phyloP scores from a whole-genome alignment of 176 grass and related monocot genomes.

The Aegilops longissima region DNA sequence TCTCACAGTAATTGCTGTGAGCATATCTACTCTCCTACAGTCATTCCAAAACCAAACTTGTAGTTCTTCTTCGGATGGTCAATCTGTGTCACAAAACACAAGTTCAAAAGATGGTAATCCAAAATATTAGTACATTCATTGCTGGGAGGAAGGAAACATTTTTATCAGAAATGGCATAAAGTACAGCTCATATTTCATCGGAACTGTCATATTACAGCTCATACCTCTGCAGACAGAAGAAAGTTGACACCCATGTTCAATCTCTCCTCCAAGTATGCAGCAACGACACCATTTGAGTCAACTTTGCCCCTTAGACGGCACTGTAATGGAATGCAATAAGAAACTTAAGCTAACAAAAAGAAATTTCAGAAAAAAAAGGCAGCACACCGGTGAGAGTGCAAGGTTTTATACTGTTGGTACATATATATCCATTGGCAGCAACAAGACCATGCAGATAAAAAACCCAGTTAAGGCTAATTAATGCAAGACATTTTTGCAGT shows the following conservation, averaged over 20 bases:
- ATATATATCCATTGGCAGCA: constrained; percentile 3
- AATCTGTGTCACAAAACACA: constrained; percentile 59
- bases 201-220: not conserved
- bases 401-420: not conserved
- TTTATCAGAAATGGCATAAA: not conserved
- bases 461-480: constrained; percentile 20
- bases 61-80: constrained; percentile 98
- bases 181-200: not conserved
- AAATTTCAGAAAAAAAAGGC: not conserved
- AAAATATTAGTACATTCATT: not conserved
- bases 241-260: constrained; percentile 99
- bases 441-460: not conserved
- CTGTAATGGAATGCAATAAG: constrained; percentile 47
- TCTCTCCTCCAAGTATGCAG: constrained; percentile 85
- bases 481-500: not conserved
- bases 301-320: constrained; percentile 93
- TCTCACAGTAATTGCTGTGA: constrained; percentile 11
- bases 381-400: not conserved
- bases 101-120: constrained; percentile 5
- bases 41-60: constrained; percentile 98
- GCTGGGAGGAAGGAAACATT: not conserved
- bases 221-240: constrained; percentile 92
- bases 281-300: constrained; percentile 85
- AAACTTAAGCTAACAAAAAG: not conserved
- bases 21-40: constrained; percentile 76